Evolutionary conservation across 2,329 filamentous ascomycete species (phyloP).

Genomic region (Aspergillus vadensis): DNA sequence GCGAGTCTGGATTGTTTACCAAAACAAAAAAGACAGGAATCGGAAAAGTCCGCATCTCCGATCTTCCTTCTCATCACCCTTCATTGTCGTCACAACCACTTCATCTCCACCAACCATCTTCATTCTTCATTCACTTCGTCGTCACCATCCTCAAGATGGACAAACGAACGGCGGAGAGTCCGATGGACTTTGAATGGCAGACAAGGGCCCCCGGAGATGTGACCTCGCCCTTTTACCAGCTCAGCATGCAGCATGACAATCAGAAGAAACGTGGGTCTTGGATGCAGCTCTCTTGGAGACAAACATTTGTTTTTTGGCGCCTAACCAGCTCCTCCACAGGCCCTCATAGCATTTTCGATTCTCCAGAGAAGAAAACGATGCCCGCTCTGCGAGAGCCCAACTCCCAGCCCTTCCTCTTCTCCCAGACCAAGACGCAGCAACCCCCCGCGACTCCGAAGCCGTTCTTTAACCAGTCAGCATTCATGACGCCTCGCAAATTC

Average conservation of each 20-base stretch:
- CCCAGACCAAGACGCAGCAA: conserved; percentile 36
- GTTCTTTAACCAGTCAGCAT: conserved; percentile 45
- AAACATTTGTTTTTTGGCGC: too few relatives aligned
- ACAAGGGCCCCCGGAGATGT: conserved; percentile 46
- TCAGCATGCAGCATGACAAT: conserved; percentile 47
- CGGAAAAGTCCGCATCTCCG: conserved; percentile 16
- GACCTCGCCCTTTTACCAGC: conserved; percentile 50
- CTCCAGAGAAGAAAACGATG: conserved; percentile 51
- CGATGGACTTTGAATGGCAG: conserved; percentile 56
- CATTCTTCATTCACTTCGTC: conserved; percentile 11
- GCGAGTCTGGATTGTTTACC: conserved; percentile 21
- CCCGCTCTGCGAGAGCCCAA: conserved; percentile 53
- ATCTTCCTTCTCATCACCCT: conserved; percentile 1
- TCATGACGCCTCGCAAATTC: conserved; percentile 53
- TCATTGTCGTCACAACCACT: conserved; percentile 4
- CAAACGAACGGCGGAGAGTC: conserved; percentile 47
- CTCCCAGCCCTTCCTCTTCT: conserved; percentile 54
- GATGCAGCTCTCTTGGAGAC: background rate
- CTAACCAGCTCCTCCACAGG: conserved; percentile 29
- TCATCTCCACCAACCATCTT: conserved; percentile 8
- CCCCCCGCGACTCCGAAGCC: conserved; percentile 35
- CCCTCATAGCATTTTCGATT: conserved; percentile 45
- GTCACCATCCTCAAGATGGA: conserved; percentile 33
- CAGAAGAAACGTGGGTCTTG: conserved; percentile 47
- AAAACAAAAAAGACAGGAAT: conserved; percentile 18